phyloP scores from a whole-genome alignment of 1,139 yeast genomes.

The Debaryomyces fabryi region DNA sequence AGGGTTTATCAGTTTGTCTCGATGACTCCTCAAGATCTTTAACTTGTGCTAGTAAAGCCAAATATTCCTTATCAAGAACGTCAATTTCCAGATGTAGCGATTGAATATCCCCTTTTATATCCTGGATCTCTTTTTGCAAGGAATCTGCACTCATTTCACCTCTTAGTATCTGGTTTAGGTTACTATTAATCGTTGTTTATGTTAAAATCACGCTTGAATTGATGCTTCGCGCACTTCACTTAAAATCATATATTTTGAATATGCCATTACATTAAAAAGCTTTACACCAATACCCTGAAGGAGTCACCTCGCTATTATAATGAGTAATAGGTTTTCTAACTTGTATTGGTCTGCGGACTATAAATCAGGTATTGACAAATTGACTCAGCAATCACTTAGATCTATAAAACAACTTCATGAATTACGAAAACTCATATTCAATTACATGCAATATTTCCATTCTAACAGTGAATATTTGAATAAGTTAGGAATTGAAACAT shows the following conservation, averaged over 20 bases:
- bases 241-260: neutral
- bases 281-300: neutral
- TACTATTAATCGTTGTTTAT: neutral
- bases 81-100: constrained; percentile 19
- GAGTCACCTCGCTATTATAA: constrained; percentile 1
- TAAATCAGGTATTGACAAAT: constrained; percentile 36
- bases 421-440: constrained; percentile 41
- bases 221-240: neutral
- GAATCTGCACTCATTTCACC: constrained; percentile 8
- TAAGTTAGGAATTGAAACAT: constrained; percentile 29
- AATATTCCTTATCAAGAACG: constrained; percentile 15
- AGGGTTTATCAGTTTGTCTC: constrained; percentile 10
- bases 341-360: constrained; percentile 50
- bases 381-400: constrained; percentile 33
- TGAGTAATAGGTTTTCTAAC: constrained; percentile 28
- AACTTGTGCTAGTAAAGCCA: constrained; percentile 2
- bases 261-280: neutral
- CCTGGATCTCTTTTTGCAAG: constrained; percentile 14
- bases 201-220: neutral
- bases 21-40: constrained; percentile 7
- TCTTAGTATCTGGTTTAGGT: neutral
- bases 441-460: constrained; percentile 41
- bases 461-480: constrained; percentile 40
- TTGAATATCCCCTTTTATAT: constrained; percentile 17
- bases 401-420: constrained; percentile 48